phyloP scores from a whole-genome alignment of 1,284 basidiomycete species.

The Marasmius sp. region DNA sequence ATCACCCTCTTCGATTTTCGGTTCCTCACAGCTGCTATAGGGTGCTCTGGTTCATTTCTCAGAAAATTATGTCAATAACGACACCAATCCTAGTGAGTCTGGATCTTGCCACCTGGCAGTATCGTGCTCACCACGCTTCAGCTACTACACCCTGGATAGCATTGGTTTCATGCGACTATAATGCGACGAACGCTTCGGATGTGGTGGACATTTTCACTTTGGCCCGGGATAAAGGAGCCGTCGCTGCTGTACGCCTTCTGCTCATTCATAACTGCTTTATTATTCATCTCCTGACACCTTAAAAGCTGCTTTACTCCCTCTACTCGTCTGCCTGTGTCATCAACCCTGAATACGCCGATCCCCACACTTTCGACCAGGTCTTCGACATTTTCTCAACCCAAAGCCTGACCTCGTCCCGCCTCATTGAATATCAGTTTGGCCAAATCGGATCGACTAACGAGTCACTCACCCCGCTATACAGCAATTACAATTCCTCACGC shows the following conservation, averaged over 20 bases:
- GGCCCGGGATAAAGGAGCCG: conserved; percentile 74
- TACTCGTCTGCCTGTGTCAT: conserved; percentile 73
- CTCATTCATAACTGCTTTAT: neutral
- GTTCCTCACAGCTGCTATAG: conserved; percentile 29
- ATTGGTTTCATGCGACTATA: conserved; percentile 77
- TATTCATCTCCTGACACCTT: neutral
- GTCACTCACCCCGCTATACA: conserved; percentile 38
- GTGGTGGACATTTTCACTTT: conserved; percentile 78
- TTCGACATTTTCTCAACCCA: conserved; percentile 81
- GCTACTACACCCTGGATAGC: conserved; percentile 87
- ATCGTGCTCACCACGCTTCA: conserved; percentile 26
- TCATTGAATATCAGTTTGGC: conserved; percentile 67
- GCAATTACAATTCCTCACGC: conserved; percentile 55
- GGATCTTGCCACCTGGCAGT: conserved; percentile 11
- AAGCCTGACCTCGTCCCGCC: conserved; percentile 43
- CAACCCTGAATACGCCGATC: conserved; percentile 68
- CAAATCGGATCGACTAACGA: conserved; percentile 48
- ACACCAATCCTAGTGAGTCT: conserved; percentile 39
- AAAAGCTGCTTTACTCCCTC: conserved; percentile 74
- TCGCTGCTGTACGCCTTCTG: conserved; percentile 59
- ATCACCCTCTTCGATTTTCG: neutral
- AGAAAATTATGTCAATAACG: conserved; percentile 48
- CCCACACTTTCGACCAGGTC: conserved; percentile 66
- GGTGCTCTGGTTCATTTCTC: conserved; percentile 82
- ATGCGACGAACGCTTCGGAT: conserved; percentile 61